Base-by-base conservation (phyloP, 306 rosid species). In the Styphnolobium japonicum region DNA sequence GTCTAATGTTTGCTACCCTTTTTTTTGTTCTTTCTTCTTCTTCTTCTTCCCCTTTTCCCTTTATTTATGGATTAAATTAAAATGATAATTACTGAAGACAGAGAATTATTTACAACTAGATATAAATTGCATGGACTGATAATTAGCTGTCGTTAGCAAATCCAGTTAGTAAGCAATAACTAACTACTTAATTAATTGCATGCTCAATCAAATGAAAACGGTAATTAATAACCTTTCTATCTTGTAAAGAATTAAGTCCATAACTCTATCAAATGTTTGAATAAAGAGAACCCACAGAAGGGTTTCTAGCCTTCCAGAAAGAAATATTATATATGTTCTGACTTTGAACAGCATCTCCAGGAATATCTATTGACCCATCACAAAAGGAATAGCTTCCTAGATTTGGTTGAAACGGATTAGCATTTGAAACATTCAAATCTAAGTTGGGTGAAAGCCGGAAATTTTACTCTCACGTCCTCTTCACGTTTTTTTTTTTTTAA, bases 391-490 rank as follows among this genome's bases (percentile, higher is more conserved):
- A 43, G 27, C 56, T 67, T 55, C 33, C 79, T 5, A 45, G 46
- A 56, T 45, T 65, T 65, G 29, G 67, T 27, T 27, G 10, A 4
- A 55, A 56, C 29, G 14, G 10, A 42, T 73, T 10, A 4, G 49
- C 52, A 51, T 76, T 70, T 84, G 67, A 80, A 77, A 80, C 75
- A 22, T 80, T 80, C 84, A 75, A 84, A 75, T 61, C 48, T 29
- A 67, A 57, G 18, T 76, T 69, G 51, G 16, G 72, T 73, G 51
- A 68, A 68, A 57, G 3, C 10, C 18, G 7, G 31, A 58, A 58
- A 79, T 51, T 74, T 67, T 46, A 64, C 21, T 73, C 52, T 73
- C 74, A 37, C 66, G 75, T 79, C 70, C 57, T 66, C 52, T 12
- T 72, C 76, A 81, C 77, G 34, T 21, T 56, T 66, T 27, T 19